phyloP scores from a whole-genome alignment of 225 moss, liverwort and hornwort genomes.

The Ulota crispa region DNA sequence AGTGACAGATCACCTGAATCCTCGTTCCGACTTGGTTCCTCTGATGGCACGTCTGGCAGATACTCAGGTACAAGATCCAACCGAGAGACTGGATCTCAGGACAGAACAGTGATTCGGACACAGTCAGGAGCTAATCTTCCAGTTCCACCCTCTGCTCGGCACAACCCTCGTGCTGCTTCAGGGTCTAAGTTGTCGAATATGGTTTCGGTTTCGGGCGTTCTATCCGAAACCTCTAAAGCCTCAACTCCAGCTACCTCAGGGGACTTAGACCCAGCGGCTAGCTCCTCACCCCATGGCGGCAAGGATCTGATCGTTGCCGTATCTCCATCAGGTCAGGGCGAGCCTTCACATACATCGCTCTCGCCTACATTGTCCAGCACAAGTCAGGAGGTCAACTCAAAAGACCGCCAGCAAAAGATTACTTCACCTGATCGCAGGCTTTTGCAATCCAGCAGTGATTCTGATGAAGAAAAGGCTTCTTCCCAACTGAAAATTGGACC shows the following conservation, averaged over 20 bases:
- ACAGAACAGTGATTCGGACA: slow-evolving; percentile 38
- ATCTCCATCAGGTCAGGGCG: slow-evolving; percentile 33
- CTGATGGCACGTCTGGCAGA: slow-evolving; percentile 37
- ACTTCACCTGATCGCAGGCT: slow-evolving; percentile 40
- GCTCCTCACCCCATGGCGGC: slow-evolving; percentile 32
- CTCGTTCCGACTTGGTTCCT: slow-evolving; percentile 47
- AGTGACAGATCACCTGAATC: slow-evolving; percentile 52
- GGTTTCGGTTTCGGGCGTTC: slow-evolving; percentile 31
- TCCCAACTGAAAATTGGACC: slow-evolving; percentile 31
- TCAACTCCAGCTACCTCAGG: slow-evolving; percentile 54
- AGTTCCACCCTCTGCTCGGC: slow-evolving; percentile 44
- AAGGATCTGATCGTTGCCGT: slow-evolving; percentile 30
- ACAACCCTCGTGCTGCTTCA: slow-evolving; percentile 39
- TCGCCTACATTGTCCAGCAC: slow-evolving; percentile 42
- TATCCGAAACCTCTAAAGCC: slow-evolving; percentile 40
- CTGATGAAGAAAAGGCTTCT: slow-evolving; percentile 59
- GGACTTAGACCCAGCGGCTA: slow-evolving; percentile 37
- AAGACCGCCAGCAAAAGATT: slow-evolving; percentile 35
- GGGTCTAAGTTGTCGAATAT: slow-evolving; percentile 53
- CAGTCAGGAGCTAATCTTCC: slow-evolving; percentile 52
- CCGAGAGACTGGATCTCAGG: slow-evolving; percentile 41
- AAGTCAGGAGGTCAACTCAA: slow-evolving; percentile 41
- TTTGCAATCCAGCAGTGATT: slow-evolving; percentile 74
- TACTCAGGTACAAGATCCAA: slow-evolving; percentile 50
- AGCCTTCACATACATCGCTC: slow-evolving; percentile 23